phyloP scores from a whole-genome alignment of 2,329 filamentous ascomycete species.

The Aspergillus neotritici region DNA sequence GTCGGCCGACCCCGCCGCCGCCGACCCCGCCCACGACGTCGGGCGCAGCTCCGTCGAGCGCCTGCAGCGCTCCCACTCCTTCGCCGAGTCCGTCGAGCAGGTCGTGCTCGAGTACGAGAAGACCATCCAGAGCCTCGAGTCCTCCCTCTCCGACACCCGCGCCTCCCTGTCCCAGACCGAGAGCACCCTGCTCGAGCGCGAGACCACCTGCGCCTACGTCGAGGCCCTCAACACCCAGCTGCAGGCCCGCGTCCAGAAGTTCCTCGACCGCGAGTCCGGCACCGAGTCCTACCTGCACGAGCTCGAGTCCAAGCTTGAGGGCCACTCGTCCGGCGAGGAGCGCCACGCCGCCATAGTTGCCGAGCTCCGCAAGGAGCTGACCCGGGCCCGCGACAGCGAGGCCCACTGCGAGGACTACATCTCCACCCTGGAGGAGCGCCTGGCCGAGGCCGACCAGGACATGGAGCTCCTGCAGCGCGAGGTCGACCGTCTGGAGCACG shows the following conservation, averaged over 20 bases:
- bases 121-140: constrained; percentile 90
- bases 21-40: constrained; percentile 51
- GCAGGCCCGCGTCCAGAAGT: constrained; percentile 82
- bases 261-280: constrained; percentile 82
- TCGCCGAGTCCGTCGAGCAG: constrained; percentile 91
- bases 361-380: constrained; percentile 86
- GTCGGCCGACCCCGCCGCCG: constrained; percentile 35
- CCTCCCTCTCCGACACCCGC: constrained; percentile 83
- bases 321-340: constrained; percentile 85
- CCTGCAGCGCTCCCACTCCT: constrained; percentile 89
- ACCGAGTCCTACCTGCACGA: constrained; percentile 92
- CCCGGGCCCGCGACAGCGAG: constrained; percentile 83
- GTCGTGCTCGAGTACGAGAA: constrained; percentile 97
- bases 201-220: constrained; percentile 86
- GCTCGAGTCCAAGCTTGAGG: constrained; percentile 82
- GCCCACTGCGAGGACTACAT: constrained; percentile 92
- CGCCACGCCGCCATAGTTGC: constrained; percentile 79
- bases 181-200: constrained; percentile 80
- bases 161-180: constrained; percentile 78
- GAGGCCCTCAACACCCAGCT: constrained; percentile 90
- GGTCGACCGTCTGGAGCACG: constrained; percentile 86
- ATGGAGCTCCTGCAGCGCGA: constrained; percentile 95
- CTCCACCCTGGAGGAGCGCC: constrained; percentile 86
- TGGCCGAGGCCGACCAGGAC: constrained; percentile 94
- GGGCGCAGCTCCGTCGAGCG: constrained; percentile 78